Evolutionary conservation across 352 stramenopile species (phyloP), one percentile per base, ranked within the genome.

Genomic region (Plasmopara muralis): DNA sequence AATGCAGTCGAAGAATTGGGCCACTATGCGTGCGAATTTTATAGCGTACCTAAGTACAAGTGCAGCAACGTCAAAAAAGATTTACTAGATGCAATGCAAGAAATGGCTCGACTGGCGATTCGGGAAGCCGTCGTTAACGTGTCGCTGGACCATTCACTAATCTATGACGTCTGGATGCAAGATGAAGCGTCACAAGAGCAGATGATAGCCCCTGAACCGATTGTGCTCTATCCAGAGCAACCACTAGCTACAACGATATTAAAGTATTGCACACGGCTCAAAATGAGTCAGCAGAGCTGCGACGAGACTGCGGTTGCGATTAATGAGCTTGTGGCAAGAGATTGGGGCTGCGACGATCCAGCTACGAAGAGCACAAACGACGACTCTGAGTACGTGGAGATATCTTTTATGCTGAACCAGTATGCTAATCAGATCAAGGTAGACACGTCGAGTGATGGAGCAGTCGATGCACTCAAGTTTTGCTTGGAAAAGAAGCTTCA

Each of bases 51-150:
- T 15, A 57, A 62, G 6, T 66, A 75, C 53, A 72, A 69, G 18
- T 78, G 65, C 30, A 45, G 46, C 15, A 47, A 44, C 4, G 53
- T 72, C 33, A 55, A 62, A 9, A 57, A 51, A 13, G 56, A 81
- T 30, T 41, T 85, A 6, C 52, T 68, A 4, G 66, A 58, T 4
- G 58, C 64, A n/a, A 52, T 72, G 41, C 52, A 65, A 14, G 72
- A 85, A 15, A 84, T 87, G 70, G 68, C 55, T 41, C 52, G 25
- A 14, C 40, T 79, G 9, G 60, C 69, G 1, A 63, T 71, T 35
- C 56, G 58, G 16, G 77, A 87, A 43, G 66, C 47, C 10, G 47
- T 85, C 14, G 72, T 81, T 30, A 87, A 85, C 42, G 47, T 87
- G 42, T 83, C 74, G 28, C 49, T 84, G 30, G 77, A 87, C 48